Evolutionary conservation across 2,329 filamentous ascomycete genomes (phyloP).

Genomic region (Ophiostoma pallidulum): DNA sequence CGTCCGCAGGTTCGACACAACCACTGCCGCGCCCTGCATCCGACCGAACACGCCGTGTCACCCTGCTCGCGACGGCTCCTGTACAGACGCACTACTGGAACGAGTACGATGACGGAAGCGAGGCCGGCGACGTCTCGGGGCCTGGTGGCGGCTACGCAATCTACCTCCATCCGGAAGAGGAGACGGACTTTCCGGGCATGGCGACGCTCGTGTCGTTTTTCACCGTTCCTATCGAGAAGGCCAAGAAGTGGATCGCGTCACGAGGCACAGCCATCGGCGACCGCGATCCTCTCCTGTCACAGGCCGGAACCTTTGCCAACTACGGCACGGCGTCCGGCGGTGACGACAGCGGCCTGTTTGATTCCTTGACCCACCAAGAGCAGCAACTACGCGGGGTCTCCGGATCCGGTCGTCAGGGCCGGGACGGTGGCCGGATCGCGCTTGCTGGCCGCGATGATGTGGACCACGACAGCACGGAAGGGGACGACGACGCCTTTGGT

Average conservation of each 20-base stretch:
- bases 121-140: slow-evolving; percentile 45
- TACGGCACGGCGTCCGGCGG: slow-evolving; percentile 14
- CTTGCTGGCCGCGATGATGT: slow-evolving; percentile 15
- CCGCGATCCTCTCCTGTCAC: slow-evolving; percentile 23
- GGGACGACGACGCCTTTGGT: slow-evolving; percentile 27
- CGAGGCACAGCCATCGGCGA: slow-evolving; percentile 5
- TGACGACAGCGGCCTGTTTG: not conserved
- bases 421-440: not conserved
- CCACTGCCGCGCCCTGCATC: not conserved
- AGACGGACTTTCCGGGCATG: slow-evolving; percentile 52
- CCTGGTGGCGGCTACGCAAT: slow-evolving; percentile 58
- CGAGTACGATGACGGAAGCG: slow-evolving; percentile 76
- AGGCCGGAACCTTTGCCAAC: slow-evolving; percentile 1
- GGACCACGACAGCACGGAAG: slow-evolving; percentile 32
- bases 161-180: slow-evolving; percentile 62
- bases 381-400: too few species aligned
- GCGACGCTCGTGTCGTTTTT: slow-evolving; percentile 47
- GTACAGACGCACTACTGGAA: slow-evolving; percentile 60
- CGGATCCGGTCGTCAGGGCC: not conserved
- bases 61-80: slow-evolving; percentile 6
- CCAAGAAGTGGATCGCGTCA: slow-evolving; percentile 39
- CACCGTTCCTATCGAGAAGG: slow-evolving; percentile 39
- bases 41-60: slow-evolving; percentile 1
- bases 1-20: slow-evolving; percentile 13
- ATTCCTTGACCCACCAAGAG: not conserved